Evolutionary conservation across 768 basidiomycete genomes (phyloP).

Genomic region (Daedalea quercina): DNA sequence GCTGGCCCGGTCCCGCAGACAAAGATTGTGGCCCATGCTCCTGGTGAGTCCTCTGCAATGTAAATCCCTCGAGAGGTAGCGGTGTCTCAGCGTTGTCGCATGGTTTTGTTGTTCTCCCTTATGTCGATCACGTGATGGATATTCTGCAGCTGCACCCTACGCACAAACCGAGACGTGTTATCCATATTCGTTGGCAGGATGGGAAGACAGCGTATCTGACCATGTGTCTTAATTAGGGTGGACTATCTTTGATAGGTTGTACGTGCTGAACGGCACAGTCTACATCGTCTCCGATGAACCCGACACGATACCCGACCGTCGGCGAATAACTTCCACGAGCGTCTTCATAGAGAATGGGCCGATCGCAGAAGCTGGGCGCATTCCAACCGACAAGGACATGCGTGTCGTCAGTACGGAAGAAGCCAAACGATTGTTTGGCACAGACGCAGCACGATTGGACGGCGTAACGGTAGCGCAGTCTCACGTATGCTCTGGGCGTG

Average conservation of each 20-base stretch:
- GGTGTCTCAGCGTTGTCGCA: too few relatives aligned
- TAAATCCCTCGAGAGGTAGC: too few relatives aligned
- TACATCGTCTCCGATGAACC: constrained; percentile 78
- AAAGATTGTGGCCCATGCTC: constrained; percentile 59
- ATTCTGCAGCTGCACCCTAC: too few relatives aligned
- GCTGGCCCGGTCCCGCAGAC: constrained; percentile 44
- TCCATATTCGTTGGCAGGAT: too few relatives aligned
- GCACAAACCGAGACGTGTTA: too few relatives aligned
- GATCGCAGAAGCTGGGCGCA: constrained; percentile 46
- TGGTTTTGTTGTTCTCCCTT: too few relatives aligned
- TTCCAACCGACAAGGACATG: constrained; percentile 78
- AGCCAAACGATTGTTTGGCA: constrained; percentile 65
- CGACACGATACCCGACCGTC: constrained; percentile 53
- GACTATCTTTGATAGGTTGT: constrained; percentile 84
- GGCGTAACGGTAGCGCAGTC: constrained; percentile 55
- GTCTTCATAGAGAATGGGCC: constrained; percentile 49
- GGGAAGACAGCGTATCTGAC: not conserved
- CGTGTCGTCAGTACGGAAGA: constrained; percentile 62
- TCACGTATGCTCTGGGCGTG: not conserved
- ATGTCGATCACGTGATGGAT: not conserved
- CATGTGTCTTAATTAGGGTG: constrained; percentile 47
- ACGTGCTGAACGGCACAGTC: constrained; percentile 73
- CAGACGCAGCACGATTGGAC: constrained; percentile 65
- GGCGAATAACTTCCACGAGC: constrained; percentile 67
- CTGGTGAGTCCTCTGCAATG: constrained; percentile 14